Evolutionary conservation across 2,329 filamentous ascomycete species (phyloP), one percentile per base, ranked within the genome.

Genomic region (Fusarium nodosum): DNA sequence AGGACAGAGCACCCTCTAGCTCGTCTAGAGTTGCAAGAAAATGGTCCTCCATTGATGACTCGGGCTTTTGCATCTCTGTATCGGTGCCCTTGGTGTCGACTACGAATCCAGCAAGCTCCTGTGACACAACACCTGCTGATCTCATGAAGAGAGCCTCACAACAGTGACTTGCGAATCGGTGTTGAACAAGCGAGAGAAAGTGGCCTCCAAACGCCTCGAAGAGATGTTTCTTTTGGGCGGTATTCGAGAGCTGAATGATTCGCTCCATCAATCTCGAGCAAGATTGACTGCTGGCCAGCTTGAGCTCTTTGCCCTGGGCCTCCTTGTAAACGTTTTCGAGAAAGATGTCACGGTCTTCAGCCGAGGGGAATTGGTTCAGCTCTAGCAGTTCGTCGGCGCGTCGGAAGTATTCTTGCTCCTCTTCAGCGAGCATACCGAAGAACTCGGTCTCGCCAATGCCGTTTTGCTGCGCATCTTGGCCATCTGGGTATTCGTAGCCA

Each of bases 91-190:
- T 82, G 22, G 78, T 78, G 38, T 82, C 81, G 33, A 83, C 65
- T n/a, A 78, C 78, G 72, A 76, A 82, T 45, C 77, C 86, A 69
- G 77, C 85, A 78, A 93, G 80, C 79, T 97, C 94, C 65, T 90
- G 84, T 16, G 91, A 91, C 38, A 97, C 92, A 13, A 91, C 82
- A 1, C 92, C 91, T 0, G 94, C 94, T 3, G 93, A 91, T 69
- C 92, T 89, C 50, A 94, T 84, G 79, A 99, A 98, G 33, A 99
- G 86, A 28, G 93, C 93, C 82, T 99, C 96, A 78, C 94, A 97
- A 81, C 95, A 98, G 82, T 99, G 96, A 64, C 94, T 97, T 7
- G 96, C 96, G 76, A 99, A 99, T 20, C 96, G 91, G 81, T 99
- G 96, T 78, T 97, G 94, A 53, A 97, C 90, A 30, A 99, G 87